A percentile compares a stretch with the other conserved stretches of the same genome.
These are phyloP conservation scores for Microsporum audouinii DNA, from an alignment of 2,329 filamentous ascomycete species.

Conservation along the genomic window DNA sequence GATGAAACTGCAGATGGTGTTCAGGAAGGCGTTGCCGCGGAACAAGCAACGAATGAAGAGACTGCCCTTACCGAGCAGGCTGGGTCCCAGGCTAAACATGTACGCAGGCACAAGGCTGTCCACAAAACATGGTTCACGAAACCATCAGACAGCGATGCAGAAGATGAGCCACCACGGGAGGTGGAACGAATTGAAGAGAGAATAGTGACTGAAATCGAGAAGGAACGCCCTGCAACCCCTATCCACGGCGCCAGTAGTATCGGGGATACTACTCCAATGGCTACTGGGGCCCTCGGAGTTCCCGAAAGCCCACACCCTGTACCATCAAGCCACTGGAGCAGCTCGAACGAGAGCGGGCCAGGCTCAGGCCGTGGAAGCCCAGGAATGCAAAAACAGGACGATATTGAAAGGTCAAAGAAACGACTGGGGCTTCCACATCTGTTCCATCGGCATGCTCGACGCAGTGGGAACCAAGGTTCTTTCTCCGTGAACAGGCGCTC, in stretches of 20 bases:
- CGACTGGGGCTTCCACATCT: conserved; percentile 5
- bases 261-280: not conserved
- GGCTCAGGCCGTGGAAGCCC: not conserved
- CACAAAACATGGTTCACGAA: not conserved
- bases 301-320: not conserved
- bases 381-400: not conserved
- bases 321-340: conserved; percentile 2
- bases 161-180: not conserved
- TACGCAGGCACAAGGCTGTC: not conserved
- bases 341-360: not conserved
- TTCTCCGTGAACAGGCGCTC: conserved; percentile 9
- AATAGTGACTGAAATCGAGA: conserved; percentile 1
- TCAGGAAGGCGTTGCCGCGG: not conserved
- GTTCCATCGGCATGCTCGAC: conserved; percentile 2
- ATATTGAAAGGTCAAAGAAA: not conserved
- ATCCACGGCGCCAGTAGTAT: not conserved
- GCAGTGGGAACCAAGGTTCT: conserved; percentile 8
- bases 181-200: not conserved
- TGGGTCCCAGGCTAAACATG: not conserved
- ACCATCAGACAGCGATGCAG: not conserved
- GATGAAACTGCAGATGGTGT: not conserved
- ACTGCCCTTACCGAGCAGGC: not conserved
- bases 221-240: not conserved
- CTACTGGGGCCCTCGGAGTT: not conserved
- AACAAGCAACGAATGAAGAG: not conserved